phyloP scores from a whole-genome alignment of 768 basidiomycete species.

The Clitopilus hobsonii region DNA sequence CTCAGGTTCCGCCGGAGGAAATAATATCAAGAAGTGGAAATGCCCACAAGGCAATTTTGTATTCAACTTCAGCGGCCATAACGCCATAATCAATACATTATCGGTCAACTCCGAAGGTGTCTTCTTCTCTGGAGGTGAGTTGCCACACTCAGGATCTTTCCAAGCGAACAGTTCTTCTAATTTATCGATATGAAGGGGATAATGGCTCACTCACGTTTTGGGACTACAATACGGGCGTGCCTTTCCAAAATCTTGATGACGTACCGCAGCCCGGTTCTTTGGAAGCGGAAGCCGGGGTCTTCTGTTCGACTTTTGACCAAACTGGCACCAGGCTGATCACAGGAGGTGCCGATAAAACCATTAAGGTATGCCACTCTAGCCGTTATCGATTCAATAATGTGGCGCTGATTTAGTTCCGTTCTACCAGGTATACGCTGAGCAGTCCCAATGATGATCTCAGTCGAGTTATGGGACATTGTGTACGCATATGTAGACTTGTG shows the following conservation, averaged over 20 bases:
- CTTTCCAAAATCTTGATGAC: conserved; percentile 93
- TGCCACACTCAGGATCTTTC: neutral
- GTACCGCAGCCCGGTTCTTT: conserved; percentile 96
- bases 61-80: conserved; percentile 94
- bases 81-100: conserved; percentile 95
- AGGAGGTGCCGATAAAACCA: conserved; percentile 97
- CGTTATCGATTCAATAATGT: neutral
- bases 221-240: conserved; percentile 93
- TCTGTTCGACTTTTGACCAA: conserved; percentile 95
- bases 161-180: neutral
- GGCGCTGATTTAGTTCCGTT: neutral
- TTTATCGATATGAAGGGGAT: conserved; percentile 54
- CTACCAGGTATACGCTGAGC: conserved; percentile 62
- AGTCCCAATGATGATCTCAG: conserved; percentile 39
- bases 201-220: conserved; percentile 90
- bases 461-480: neutral
- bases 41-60: conserved; percentile 96
- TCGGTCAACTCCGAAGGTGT: conserved; percentile 95
- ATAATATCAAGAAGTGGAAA: conserved; percentile 99
- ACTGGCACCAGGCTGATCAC: conserved; percentile 94
- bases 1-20: conserved; percentile 93
- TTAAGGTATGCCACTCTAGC: conserved; percentile 63
- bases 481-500: neutral
- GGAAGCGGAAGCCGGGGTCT: conserved; percentile 94
- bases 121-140: conserved; percentile 91